phyloP scores from a whole-genome alignment of 2,329 filamentous ascomycete genomes.

The Truncatella angustata region DNA sequence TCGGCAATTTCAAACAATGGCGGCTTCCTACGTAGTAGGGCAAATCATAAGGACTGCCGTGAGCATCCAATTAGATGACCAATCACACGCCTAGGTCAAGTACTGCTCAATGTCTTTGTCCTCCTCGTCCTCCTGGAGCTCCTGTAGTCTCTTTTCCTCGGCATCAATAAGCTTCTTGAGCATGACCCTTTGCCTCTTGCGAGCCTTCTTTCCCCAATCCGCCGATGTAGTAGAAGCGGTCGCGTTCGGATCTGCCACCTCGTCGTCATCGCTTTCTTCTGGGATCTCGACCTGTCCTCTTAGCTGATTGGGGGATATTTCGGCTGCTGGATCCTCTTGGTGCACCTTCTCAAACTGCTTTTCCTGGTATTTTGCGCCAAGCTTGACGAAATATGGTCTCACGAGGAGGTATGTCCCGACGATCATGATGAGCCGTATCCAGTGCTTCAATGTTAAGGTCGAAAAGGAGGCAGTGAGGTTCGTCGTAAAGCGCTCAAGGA shows the following conservation, averaged over 20 bases:
- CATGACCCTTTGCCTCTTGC: constrained; percentile 66
- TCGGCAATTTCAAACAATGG: too few relatives aligned
- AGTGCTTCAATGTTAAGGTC: constrained; percentile 50
- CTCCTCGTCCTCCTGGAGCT: constrained; percentile 60
- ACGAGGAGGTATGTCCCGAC: constrained; percentile 72
- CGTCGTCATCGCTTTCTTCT: constrained; percentile 51
- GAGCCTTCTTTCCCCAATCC: constrained; percentile 69
- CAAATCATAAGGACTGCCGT: not conserved
- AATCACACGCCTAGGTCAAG: constrained; percentile 35
- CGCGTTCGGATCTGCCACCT: constrained; percentile 34
- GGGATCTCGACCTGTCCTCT: constrained; percentile 54
- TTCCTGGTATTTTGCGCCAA: constrained; percentile 62
- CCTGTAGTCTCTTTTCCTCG: constrained; percentile 57
- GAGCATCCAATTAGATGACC: not conserved
- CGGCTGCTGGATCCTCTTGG: constrained; percentile 42
- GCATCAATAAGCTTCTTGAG: constrained; percentile 64
- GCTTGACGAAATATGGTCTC: constrained; percentile 71
- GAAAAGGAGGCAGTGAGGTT: constrained; percentile 50
- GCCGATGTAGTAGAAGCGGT: constrained; percentile 47
- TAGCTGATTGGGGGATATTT: constrained; percentile 64
- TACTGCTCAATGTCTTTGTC: constrained; percentile 76
- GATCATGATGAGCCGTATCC: constrained; percentile 69
- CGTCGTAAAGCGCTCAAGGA: constrained; percentile 37
- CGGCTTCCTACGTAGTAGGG: too few relatives aligned
- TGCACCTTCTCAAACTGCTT: constrained; percentile 60